Percentiles rank a stretch among this genome's conserved stretches.
phyloP scores from a whole-genome alignment of 345 rosid species.

The Heritiera fomes region DNA sequence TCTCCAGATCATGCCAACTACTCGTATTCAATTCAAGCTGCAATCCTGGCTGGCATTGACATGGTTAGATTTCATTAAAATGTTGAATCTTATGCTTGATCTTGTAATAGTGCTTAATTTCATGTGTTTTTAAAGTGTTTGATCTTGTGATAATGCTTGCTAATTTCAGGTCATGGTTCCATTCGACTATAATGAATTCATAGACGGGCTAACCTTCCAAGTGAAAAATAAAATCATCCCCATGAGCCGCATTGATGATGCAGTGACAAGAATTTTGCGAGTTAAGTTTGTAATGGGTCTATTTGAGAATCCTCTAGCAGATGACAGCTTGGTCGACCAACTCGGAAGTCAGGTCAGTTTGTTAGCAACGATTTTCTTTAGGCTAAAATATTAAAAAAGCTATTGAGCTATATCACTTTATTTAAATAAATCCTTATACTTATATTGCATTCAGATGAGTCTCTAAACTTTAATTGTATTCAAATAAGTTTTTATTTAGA shows the following conservation, averaged over 20 bases:
- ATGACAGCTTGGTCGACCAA: constrained; percentile 43
- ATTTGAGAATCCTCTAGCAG: constrained; percentile 50
- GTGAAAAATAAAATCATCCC: constrained; percentile 57
- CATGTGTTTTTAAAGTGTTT: background rate
- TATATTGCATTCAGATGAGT: too few species aligned
- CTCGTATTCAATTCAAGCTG: constrained; percentile 47
- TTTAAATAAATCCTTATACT: too few species aligned
- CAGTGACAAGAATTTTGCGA: constrained; percentile 60
- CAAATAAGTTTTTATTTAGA: too few species aligned
- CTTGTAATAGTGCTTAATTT: background rate
- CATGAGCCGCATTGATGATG: constrained; percentile 68
- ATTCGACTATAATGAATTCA: constrained; percentile 46
- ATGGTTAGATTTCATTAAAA: constrained; percentile 38
- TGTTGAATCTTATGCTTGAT: background rate
- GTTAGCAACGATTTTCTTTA: background rate
- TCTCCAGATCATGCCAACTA: constrained; percentile 60
- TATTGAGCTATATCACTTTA: too few species aligned
- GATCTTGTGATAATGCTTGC: background rate
- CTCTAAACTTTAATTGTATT: too few species aligned
- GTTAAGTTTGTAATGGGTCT: constrained; percentile 71
- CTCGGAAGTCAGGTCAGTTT: constrained; percentile 48
- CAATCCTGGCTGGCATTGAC: constrained; percentile 60
- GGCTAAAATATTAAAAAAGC: too few species aligned
- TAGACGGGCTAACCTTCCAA: constrained; percentile 42
- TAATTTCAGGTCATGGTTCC: constrained; percentile 49